Evolutionary conservation across 371 early-diverging fungal genomes (phyloP).

Genomic region (Rhizopus stolonifer): DNA sequence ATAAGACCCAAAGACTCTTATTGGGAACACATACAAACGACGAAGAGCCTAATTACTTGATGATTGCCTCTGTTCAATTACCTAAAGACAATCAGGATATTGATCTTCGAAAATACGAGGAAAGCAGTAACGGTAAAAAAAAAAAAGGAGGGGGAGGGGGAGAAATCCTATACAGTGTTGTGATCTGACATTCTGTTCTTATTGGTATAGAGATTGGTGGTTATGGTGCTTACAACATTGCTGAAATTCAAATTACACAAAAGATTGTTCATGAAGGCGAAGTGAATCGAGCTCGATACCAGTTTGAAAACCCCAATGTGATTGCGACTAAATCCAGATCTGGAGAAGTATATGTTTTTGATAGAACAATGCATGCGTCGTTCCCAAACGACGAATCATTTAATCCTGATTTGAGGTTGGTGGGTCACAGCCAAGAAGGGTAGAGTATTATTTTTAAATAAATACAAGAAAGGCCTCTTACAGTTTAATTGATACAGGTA

Average conservation of each 20-base stretch:
- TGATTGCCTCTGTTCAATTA: constrained; percentile 90
- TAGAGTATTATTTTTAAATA: constrained; percentile 44
- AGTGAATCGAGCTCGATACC: constrained; percentile 94
- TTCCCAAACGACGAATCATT: constrained; percentile 74
- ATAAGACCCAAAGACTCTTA: constrained; percentile 82
- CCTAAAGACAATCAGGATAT: constrained; percentile 75
- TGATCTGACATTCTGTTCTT: not conserved
- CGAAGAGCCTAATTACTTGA: constrained; percentile 94
- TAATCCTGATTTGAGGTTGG: constrained; percentile 83
- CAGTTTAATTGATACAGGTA: constrained; percentile 38
- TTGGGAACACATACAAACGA: constrained; percentile 98
- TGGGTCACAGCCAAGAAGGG: constrained; percentile 96
- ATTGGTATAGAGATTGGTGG: constrained; percentile 75
- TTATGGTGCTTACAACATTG: constrained; percentile 72
- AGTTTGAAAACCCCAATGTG: constrained; percentile 92
- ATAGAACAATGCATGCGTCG: constrained; percentile 91
- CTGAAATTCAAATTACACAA: constrained; percentile 83
- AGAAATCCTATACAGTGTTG: no score
- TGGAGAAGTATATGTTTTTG: constrained; percentile 95
- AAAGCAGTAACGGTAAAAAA: constrained; percentile 31
- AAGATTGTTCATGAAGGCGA: constrained; percentile 95
- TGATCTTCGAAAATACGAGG: constrained; percentile 73
- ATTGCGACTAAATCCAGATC: constrained; percentile 94
- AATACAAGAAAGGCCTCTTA: not conserved
- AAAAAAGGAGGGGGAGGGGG: no score